Evolutionary conservation across 768 basidiomycete genomes (phyloP).

Genomic region (Pleurotus djamor): DNA sequence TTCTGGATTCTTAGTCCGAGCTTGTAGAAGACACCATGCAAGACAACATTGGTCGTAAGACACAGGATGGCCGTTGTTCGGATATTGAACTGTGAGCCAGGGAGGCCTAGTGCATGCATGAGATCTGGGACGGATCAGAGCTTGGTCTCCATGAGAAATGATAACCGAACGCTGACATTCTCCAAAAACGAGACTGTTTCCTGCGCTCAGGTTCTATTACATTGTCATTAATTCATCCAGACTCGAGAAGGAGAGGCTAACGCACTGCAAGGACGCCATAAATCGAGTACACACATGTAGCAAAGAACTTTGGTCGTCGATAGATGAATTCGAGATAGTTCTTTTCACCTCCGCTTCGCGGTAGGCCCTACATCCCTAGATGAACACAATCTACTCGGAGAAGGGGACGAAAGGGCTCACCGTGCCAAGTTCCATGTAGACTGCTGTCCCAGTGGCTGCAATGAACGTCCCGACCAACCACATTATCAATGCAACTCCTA

Average conservation of each 20-base stretch:
- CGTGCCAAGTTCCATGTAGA: conserved; percentile 76
- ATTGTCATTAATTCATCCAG: not conserved
- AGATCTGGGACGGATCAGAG: conserved; percentile 43
- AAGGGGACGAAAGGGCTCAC: conserved; percentile 29
- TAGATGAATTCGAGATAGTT: conserved; percentile 76
- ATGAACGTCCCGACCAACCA: conserved; percentile 70
- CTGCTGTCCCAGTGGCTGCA: conserved; percentile 64
- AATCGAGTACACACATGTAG: conserved; percentile 54
- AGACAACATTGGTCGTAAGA: conserved; percentile 51
- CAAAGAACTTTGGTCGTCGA: conserved; percentile 56
- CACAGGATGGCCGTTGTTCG: conserved; percentile 56
- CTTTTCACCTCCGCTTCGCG: conserved; percentile 74
- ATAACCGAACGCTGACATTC: conserved; percentile 50
- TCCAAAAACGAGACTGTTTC: conserved; percentile 64
- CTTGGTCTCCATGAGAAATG: not conserved
- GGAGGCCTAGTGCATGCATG: conserved; percentile 50
- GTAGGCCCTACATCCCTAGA: conserved; percentile 63
- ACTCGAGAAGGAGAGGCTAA: not conserved
- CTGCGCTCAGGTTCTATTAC: conserved; percentile 21
- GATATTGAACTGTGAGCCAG: conserved; percentile 41
- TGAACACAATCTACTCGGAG: no score
- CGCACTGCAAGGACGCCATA: conserved; percentile 60
- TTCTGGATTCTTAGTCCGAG: conserved; percentile 58
- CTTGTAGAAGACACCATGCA: conserved; percentile 52
- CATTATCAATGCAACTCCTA: conserved; percentile 65